Evolutionary conservation across 768 basidiomycete genomes (phyloP).

Genomic region (Mycena sanguinolenta): DNA sequence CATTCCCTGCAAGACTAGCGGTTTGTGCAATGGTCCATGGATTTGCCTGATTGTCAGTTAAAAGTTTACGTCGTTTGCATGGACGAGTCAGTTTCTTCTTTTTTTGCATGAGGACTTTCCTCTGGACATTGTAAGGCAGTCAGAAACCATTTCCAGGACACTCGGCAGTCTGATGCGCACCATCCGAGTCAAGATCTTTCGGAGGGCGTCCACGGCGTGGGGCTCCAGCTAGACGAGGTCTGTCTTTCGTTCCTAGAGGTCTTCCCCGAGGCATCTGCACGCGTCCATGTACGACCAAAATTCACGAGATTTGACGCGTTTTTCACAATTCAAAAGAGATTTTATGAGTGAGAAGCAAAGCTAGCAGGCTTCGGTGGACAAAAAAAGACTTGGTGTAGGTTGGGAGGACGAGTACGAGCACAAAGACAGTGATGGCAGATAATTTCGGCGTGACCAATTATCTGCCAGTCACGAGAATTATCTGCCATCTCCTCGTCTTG

Average conservation of each 20-base stretch:
- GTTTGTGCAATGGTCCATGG: background rate
- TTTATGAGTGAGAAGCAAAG: too few species aligned
- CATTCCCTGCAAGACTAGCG: background rate
- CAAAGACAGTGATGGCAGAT: background rate
- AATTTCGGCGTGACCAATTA: background rate
- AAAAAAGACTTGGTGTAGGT: background rate
- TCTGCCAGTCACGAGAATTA: conserved; percentile 2
- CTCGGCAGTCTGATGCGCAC: background rate
- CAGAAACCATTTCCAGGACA: background rate
- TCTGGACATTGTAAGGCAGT: background rate
- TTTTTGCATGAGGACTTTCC: background rate
- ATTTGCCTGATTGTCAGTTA: background rate
- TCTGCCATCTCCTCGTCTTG: background rate
- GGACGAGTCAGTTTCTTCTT: too few species aligned
- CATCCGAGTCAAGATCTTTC: background rate
- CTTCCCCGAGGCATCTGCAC: background rate
- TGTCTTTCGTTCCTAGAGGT: background rate
- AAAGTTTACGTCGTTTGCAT: background rate
- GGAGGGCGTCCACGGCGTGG: background rate
- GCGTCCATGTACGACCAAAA: background rate
- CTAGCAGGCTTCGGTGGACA: background rate
- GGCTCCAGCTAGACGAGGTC: background rate
- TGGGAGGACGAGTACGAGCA: background rate
- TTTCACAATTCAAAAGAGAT: background rate
- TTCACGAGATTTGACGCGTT: background rate